A percentile compares a stretch with the other conserved stretches of the same genome.
phyloP scores from a whole-genome alignment of 257 asterid genomes.

The Verbena officinalis region DNA sequence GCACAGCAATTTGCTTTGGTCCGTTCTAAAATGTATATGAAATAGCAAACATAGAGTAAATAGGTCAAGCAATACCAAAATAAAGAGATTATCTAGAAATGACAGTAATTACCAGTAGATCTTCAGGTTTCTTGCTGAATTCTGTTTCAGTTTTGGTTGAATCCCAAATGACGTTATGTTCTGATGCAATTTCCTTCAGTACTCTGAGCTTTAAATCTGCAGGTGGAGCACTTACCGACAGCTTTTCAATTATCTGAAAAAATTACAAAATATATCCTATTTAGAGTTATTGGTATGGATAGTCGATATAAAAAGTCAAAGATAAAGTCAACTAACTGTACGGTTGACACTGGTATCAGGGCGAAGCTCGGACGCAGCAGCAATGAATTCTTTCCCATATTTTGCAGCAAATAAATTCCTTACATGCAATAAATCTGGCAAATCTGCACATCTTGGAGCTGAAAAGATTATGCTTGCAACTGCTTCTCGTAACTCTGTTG shows the following conservation, averaged over 20 bases:
- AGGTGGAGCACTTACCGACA: slow-evolving; percentile 73
- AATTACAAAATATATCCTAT: slow-evolving; percentile 17
- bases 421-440: slow-evolving; percentile 82
- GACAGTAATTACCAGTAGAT: slow-evolving; percentile 74
- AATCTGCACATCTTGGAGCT: slow-evolving; percentile 94
- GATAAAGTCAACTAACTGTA: slow-evolving; percentile 59
- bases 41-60: not conserved
- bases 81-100: not conserved
- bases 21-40: slow-evolving; percentile 61
- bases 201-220: slow-evolving; percentile 63
- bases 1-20: slow-evolving; percentile 63
- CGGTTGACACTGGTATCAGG: slow-evolving; percentile 96
- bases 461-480: slow-evolving; percentile 94
- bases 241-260: slow-evolving; percentile 88
- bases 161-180: slow-evolving; percentile 73
- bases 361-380: slow-evolving; percentile 94
- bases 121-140: slow-evolving; percentile 82
- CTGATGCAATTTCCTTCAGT: slow-evolving; percentile 72
- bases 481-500: slow-evolving; percentile 81
- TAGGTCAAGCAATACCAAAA: slow-evolving; percentile 1
- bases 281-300: slow-evolving; percentile 2
- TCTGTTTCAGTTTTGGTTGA: slow-evolving; percentile 73
- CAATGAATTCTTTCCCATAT: slow-evolving; percentile 88
- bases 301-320: slow-evolving; percentile 6
- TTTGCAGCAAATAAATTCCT: slow-evolving; percentile 77